These are phyloP conservation scores for Mycena vulgaris DNA, from an alignment of 768 basidiomycete genomes.

Conservation along the genomic window DNA sequence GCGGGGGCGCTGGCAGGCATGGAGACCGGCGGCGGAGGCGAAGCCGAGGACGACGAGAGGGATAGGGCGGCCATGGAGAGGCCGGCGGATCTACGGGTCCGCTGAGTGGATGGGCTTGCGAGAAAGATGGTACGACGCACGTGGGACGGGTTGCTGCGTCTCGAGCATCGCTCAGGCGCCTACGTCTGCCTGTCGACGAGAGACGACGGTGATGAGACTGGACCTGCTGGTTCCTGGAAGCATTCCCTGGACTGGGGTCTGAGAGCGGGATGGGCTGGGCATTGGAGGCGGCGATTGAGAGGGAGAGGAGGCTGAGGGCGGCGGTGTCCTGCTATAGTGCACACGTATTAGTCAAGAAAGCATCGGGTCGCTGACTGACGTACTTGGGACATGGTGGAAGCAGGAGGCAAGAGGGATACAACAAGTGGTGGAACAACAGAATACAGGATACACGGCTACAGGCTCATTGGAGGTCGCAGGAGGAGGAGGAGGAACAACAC, in stretches of 20 bases:
- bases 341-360: constrained; percentile 35
- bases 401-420: constrained; percentile 15
- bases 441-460: constrained; percentile 27
- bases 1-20: constrained; percentile 42
- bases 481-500: constrained; percentile 1
- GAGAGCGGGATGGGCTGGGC: constrained; percentile 62
- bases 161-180: constrained; percentile 83
- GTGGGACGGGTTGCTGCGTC: constrained; percentile 83
- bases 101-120: constrained; percentile 15
- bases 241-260: constrained; percentile 19
- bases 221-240: constrained; percentile 22
- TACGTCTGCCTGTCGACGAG: constrained; percentile 79
- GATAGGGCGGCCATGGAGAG: constrained; percentile 39
- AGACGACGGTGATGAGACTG: constrained; percentile 72
- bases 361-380: background rate
- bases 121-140: constrained; percentile 61
- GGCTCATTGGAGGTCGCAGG: constrained; percentile 13
- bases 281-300: constrained; percentile 74
- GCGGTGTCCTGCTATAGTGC: constrained; percentile 33
- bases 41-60: constrained; percentile 33
- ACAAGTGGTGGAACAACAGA: constrained; percentile 13
- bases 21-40: constrained; percentile 30
- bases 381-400: constrained; percentile 37
- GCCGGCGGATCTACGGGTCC: constrained; percentile 28
- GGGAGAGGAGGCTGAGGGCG: constrained; percentile 70